A percentile compares a stretch with the other conserved stretches of the same genome.
These are phyloP conservation scores for Sanghuangporus sanghuang DNA, from an alignment of 1,284 basidiomycete genomes.

Conservation along the genomic window DNA sequence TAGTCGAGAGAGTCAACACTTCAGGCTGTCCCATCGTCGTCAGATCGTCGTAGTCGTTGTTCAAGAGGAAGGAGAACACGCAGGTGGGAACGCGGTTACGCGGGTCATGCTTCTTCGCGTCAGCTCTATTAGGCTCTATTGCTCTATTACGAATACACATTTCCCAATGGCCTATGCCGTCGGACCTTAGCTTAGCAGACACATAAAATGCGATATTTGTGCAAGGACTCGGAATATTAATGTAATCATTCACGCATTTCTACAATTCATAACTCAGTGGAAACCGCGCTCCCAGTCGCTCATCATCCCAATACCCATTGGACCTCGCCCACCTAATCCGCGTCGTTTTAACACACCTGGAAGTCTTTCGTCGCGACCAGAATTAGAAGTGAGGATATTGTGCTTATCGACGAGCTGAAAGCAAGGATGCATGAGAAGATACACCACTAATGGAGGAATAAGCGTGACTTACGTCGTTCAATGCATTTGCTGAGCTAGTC, in stretches of 20 bases:
- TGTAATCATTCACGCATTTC: neutral
- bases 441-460: neutral
- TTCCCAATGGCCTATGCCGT: neutral
- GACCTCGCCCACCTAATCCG: conserved; percentile 24
- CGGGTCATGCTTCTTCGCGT: neutral
- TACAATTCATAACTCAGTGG: conserved; percentile 1
- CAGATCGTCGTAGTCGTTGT: neutral
- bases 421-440: neutral
- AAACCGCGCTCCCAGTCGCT: conserved; percentile 18
- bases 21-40: conserved; percentile 11
- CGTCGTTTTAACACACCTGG: conserved; percentile 1
- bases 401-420: conserved; percentile 66
- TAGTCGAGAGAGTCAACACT: conserved; percentile 30
- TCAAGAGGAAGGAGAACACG: neutral
- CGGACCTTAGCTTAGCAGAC: neutral
- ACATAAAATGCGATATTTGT: neutral
- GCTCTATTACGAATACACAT: neutral
- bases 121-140: neutral
- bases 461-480: conserved; percentile 75
- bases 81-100: neutral
- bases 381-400: conserved; percentile 40
- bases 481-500: conserved; percentile 80
- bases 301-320: conserved; percentile 33
- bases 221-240: neutral
- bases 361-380: conserved; percentile 39